Conservation (phyloP, 2,329 filamentous ascomycete genomes). For the Bipolaris oryzae region DNA sequence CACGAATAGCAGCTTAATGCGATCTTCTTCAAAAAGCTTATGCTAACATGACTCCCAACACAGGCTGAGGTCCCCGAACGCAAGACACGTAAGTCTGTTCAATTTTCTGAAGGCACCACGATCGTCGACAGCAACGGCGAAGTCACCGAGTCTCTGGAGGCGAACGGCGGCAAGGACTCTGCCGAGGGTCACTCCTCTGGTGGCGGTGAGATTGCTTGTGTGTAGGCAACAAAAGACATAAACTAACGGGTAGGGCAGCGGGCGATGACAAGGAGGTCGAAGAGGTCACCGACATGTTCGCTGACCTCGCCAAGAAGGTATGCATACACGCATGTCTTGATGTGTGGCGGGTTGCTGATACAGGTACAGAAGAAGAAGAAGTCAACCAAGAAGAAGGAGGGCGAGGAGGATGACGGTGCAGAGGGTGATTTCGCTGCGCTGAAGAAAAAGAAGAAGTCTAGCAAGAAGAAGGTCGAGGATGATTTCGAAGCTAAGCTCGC, state of each 20-base stretch:
- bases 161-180: slow-evolving; percentile 77
- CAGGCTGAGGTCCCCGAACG: slow-evolving; percentile 59
- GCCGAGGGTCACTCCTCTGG: slow-evolving; percentile 71
- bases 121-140: slow-evolving; percentile 90
- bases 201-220: slow-evolving; percentile 30
- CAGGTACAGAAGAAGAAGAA: slow-evolving; percentile 65
- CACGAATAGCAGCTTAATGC: neutral
- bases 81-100: slow-evolving; percentile 89
- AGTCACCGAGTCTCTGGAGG: slow-evolving; percentile 74
- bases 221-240: slow-evolving; percentile 9
- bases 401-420: slow-evolving; percentile 53
- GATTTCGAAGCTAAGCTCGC: slow-evolving; percentile 73
- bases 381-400: slow-evolving; percentile 65
- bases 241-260: slow-evolving; percentile 33
- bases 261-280: slow-evolving; percentile 63
- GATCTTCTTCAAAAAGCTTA: neutral
- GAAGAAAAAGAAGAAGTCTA: slow-evolving; percentile 86
- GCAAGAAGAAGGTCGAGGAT: slow-evolving; percentile 62
- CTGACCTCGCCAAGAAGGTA: slow-evolving; percentile 71
- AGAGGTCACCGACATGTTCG: slow-evolving; percentile 67
- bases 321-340: neutral
- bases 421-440: slow-evolving; percentile 69
- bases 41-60: slow-evolving; percentile 33
- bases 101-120: slow-evolving; percentile 85
- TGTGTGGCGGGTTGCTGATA: slow-evolving; percentile 7